Conservation (phyloP, 495 filamentous ascomycete species). For the Tuber magnatum region DNA sequence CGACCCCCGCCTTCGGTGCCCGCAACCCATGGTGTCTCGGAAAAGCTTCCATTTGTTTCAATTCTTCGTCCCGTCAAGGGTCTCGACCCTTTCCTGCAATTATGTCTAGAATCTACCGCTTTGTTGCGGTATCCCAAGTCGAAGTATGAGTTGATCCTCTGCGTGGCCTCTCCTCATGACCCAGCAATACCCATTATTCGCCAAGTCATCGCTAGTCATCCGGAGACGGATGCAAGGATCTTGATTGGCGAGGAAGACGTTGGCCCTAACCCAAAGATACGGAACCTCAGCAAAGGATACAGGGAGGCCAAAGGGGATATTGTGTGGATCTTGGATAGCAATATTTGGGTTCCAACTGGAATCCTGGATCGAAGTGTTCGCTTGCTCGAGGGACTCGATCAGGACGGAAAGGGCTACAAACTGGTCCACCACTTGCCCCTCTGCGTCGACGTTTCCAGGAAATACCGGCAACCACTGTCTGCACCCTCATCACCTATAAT, state of each 20-base stretch:
- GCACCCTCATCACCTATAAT: conserved; percentile 6
- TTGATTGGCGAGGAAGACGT: conserved; percentile 88
- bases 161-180: conserved; percentile 68
- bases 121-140: conserved; percentile 68
- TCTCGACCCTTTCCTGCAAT: conserved; percentile 80
- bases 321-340: conserved; percentile 93
- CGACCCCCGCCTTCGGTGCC: conserved; percentile 18
- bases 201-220: conserved; percentile 63
- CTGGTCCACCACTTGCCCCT: conserved; percentile 94
- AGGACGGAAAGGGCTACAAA: conserved; percentile 60
- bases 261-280: conserved; percentile 95
- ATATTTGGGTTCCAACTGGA: conserved; percentile 79
- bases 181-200: conserved; percentile 69
- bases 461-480: conserved; percentile 21
- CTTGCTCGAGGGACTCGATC: conserved; percentile 61
- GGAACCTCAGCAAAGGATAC: conserved; percentile 92
- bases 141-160: conserved; percentile 76
- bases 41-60: conserved; percentile 67
- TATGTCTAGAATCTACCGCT: conserved; percentile 88
- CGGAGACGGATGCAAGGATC: conserved; percentile 63
- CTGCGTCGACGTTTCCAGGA: conserved; percentile 55
- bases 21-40: conserved; percentile 23
- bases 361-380: conserved; percentile 82
- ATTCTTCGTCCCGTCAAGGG: conserved; percentile 91
- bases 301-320: conserved; percentile 88